phyloP scores from a whole-genome alignment of 1,284 basidiomycete species.

The Malassezia furfur region DNA sequence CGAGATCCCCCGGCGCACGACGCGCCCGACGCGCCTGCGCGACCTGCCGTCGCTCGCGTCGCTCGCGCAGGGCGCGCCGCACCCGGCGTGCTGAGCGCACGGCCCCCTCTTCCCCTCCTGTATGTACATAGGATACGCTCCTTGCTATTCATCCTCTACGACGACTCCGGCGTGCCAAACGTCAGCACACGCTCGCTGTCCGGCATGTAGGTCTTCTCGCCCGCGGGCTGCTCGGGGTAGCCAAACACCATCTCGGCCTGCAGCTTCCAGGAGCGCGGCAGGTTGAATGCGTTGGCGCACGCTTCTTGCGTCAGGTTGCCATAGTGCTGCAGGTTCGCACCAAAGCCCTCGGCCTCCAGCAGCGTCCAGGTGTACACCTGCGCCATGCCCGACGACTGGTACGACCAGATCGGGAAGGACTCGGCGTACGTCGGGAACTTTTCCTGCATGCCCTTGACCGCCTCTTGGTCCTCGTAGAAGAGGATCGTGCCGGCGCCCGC shows the following conservation, averaged over 20 bases:
- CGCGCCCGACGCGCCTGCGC: no score
- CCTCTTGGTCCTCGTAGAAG: slow-evolving; percentile 46
- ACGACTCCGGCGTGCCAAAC: background rate
- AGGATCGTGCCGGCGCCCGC: slow-evolving; percentile 51
- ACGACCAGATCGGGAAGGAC: slow-evolving; percentile 45
- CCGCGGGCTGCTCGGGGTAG: slow-evolving; percentile 39
- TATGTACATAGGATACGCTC: no score
- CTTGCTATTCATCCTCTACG: no score
- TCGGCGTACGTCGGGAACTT: slow-evolving; percentile 49
- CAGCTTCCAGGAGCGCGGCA: slow-evolving; percentile 49
- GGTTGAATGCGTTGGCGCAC: slow-evolving; percentile 41
- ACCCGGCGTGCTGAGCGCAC: no score
- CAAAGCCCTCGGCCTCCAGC: slow-evolving; percentile 50
- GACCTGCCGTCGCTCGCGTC: no score
- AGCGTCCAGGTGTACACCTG: slow-evolving; percentile 52
- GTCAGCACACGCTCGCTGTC: slow-evolving; percentile 48
- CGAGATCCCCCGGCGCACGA: slow-evolving; percentile 3
- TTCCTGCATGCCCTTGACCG: slow-evolving; percentile 39
- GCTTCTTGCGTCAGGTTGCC: slow-evolving; percentile 26
- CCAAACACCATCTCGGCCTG: slow-evolving; percentile 52
- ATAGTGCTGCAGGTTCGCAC: slow-evolving; percentile 50
- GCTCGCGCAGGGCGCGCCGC: no score
- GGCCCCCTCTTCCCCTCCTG: no score
- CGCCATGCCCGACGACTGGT: slow-evolving; percentile 41
- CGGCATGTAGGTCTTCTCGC: slow-evolving; percentile 48